Evolutionary conservation across 257 asterid genomes (phyloP).

Genomic region (Hygrophila difformis): DNA sequence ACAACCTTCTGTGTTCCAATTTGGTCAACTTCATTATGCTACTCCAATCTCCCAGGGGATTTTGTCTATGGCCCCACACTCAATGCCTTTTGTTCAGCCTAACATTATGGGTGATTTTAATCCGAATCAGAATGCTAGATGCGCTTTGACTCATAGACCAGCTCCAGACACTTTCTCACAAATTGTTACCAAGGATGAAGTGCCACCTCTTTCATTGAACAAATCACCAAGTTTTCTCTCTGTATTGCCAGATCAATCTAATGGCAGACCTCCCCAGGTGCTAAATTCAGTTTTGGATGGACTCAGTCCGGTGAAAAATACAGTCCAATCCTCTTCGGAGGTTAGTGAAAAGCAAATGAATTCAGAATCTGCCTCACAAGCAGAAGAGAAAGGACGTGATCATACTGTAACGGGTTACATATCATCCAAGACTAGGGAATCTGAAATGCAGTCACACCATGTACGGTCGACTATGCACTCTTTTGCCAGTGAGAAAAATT

Average conservation of each 20-base stretch:
- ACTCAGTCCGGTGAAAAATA: too few species aligned
- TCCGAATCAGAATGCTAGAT: conserved; percentile 36
- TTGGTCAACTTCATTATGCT: conserved; percentile 72
- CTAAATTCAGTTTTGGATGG: neutral
- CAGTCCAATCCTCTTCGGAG: conserved; percentile 15
- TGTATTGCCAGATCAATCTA: conserved; percentile 22
- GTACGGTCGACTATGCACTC: conserved; percentile 27
- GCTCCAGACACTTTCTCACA: conserved; percentile 32
- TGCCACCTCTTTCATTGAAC: conserved; percentile 23
- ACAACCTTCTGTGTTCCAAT: conserved; percentile 8
- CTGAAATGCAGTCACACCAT: conserved; percentile 33
- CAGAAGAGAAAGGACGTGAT: conserved; percentile 31
- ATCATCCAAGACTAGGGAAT: conserved; percentile 30
- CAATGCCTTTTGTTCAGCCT: conserved; percentile 60
- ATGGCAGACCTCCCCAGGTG: conserved; percentile 22
- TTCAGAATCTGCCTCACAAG: conserved; percentile 27
- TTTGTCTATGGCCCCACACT: conserved; percentile 45
- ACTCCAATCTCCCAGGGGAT: conserved; percentile 67
- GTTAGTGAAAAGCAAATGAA: conserved; percentile 25
- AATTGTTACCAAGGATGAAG: conserved; percentile 25
- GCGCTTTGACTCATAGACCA: conserved; percentile 33
- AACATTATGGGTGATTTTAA: conserved; percentile 38
- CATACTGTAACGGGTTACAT: conserved; percentile 28
- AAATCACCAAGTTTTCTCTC: conserved; percentile 35
- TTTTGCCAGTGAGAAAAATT: conserved; percentile 30